Evolutionary conservation across 805 yeast species (phyloP).

Genomic region (Wickerhamomyces ciferrii): DNA sequence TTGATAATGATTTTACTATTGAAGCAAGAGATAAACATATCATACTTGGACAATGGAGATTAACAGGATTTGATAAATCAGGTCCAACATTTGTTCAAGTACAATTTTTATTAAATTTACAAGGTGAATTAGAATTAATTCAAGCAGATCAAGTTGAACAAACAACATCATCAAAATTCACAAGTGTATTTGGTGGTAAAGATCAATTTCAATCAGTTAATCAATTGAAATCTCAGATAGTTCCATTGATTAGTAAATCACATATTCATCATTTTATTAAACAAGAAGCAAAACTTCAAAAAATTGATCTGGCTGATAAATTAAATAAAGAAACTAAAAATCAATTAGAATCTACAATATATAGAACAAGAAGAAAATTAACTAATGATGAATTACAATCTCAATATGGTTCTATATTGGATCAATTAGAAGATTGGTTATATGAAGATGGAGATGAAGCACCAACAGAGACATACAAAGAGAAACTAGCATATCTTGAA

Average conservation of each 20-base stretch:
- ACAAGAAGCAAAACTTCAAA: slow-evolving; percentile 59
- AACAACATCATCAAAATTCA: neutral
- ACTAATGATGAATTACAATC: slow-evolving; percentile 61
- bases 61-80: neutral
- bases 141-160: neutral
- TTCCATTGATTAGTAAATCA: neutral
- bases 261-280: slow-evolving; percentile 37
- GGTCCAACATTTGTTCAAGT: neutral
- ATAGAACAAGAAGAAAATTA: slow-evolving; percentile 75
- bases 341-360: slow-evolving; percentile 81
- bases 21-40: neutral
- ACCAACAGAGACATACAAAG: slow-evolving; percentile 76
- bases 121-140: neutral
- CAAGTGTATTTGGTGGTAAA: slow-evolving; percentile 36
- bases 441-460: slow-evolving; percentile 84
- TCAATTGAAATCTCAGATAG: neutral
- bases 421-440: slow-evolving; percentile 79
- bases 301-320: slow-evolving; percentile 77
- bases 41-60: neutral
- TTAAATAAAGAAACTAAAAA: slow-evolving; percentile 87
- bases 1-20: neutral
- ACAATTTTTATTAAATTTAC: neutral
- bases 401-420: slow-evolving; percentile 51
- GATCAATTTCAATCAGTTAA: neutral
- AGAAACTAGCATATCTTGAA: slow-evolving; percentile 77